Conservation (phyloP, 2,329 filamentous ascomycete species). For the Cercospora citrullina region DNA sequence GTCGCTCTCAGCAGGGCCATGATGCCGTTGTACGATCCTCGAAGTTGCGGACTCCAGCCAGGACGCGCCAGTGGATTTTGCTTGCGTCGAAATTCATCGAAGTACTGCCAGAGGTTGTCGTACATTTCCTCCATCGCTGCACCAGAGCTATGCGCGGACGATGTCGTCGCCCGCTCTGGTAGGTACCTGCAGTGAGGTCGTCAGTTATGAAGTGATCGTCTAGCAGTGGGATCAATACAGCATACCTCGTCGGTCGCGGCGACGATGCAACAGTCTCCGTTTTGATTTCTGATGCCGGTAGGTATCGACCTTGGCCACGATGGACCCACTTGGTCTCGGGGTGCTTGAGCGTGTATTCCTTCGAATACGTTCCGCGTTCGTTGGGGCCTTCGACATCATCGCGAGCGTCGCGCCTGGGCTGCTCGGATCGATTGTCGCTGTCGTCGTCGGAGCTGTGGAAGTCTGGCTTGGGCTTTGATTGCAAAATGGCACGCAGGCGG, state of each 20-base stretch:
- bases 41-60: slow-evolving; percentile 25
- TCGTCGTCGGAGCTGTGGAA: slow-evolving; percentile 10
- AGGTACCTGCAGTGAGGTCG: slow-evolving; percentile 14
- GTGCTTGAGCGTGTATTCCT: slow-evolving; percentile 34
- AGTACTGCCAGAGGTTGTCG: slow-evolving; percentile 16
- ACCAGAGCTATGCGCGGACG: slow-evolving; percentile 14
- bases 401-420: neutral
- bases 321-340: slow-evolving; percentile 38
- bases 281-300: slow-evolving; percentile 30
- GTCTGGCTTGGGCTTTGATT: slow-evolving; percentile 15
- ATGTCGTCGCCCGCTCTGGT: slow-evolving; percentile 14
- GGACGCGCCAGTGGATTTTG: slow-evolving; percentile 23
- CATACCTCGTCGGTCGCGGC: slow-evolving; percentile 25
- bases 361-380: slow-evolving; percentile 36
- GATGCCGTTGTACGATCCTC: slow-evolving; percentile 23
- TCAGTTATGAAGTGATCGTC: slow-evolving; percentile 6
- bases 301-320: slow-evolving; percentile 39
- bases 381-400: slow-evolving; percentile 32
- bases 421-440: neutral
- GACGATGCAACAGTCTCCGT: slow-evolving; percentile 12
- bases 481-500: slow-evolving; percentile 18
- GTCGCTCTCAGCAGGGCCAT: slow-evolving; percentile 21
- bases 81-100: slow-evolving; percentile 21
- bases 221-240: neutral
- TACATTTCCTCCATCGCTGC: slow-evolving; percentile 21